phyloP scores from a whole-genome alignment of 495 filamentous ascomycete species.

The Daldinia vernicosa region DNA sequence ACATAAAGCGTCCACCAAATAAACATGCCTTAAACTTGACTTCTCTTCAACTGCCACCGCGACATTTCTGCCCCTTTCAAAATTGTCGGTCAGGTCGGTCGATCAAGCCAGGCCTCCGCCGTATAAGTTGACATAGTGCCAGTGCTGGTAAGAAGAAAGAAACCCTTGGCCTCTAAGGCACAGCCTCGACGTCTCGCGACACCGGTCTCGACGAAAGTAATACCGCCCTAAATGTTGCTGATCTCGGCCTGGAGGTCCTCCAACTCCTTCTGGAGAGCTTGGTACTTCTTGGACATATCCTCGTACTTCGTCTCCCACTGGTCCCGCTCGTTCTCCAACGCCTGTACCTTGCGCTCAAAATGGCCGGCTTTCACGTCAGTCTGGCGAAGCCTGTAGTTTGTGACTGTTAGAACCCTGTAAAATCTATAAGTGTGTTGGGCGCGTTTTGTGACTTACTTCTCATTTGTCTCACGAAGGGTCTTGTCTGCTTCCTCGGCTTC shows the following conservation, averaged over 20 bases:
- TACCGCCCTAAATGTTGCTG: slow-evolving; percentile 77
- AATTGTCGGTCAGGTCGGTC: slow-evolving; percentile 17
- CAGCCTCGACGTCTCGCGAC: slow-evolving; percentile 30
- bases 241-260: slow-evolving; percentile 89
- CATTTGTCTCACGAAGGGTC: slow-evolving; percentile 94
- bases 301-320: slow-evolving; percentile 97
- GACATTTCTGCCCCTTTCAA: slow-evolving; percentile 18
- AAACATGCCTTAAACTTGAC: slow-evolving; percentile 36
- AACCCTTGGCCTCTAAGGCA: slow-evolving; percentile 26
- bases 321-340: slow-evolving; percentile 86
- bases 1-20: slow-evolving; percentile 35
- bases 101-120: slow-evolving; percentile 22
- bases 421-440: not conserved
- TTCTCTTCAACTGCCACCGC: slow-evolving; percentile 23
- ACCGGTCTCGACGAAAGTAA: slow-evolving; percentile 33
- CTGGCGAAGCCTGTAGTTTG: slow-evolving; percentile 80
- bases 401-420: slow-evolving; percentile 41
- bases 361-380: slow-evolving; percentile 99
- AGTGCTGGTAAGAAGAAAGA: slow-evolving; percentile 31
- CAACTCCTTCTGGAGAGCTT: slow-evolving; percentile 85
- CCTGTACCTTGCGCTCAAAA: slow-evolving; percentile 99
- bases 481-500: slow-evolving; percentile 95
- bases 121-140: slow-evolving; percentile 33
- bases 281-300: slow-evolving; percentile 91
- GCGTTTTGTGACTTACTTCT: slow-evolving; percentile 76